Percentiles rank a stretch among this genome's conserved stretches.
phyloP scores from a whole-genome alignment of 768 basidiomycete genomes.

The Phylloporus sp. region DNA sequence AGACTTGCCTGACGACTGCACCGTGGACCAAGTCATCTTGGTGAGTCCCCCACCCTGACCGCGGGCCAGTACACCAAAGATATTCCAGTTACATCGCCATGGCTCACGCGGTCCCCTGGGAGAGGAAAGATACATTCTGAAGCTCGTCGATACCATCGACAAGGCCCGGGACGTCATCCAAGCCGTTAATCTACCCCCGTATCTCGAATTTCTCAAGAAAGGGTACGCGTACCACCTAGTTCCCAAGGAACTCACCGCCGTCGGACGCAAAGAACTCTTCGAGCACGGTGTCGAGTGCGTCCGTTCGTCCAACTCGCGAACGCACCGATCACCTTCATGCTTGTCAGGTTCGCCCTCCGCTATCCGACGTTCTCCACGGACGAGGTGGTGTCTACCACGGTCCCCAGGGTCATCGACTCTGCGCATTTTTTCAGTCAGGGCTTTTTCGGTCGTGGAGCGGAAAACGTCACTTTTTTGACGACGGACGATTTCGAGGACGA shows the following conservation, averaged over 20 bases:
- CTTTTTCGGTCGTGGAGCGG: slow-evolving; percentile 31
- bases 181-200: slow-evolving; percentile 27
- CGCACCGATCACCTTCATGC: neutral
- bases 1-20: slow-evolving; percentile 36
- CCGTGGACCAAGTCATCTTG: slow-evolving; percentile 37
- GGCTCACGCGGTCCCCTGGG: slow-evolving; percentile 36
- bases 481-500: slow-evolving; percentile 32
- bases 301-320: neutral
- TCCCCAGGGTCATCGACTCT: slow-evolving; percentile 34
- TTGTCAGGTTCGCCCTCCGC: slow-evolving; percentile 18
- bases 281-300: slow-evolving; percentile 37
- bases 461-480: slow-evolving; percentile 24
- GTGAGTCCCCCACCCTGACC: slow-evolving; percentile 17
- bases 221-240: slow-evolving; percentile 33
- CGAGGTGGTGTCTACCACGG: slow-evolving; percentile 6
- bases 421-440: slow-evolving; percentile 38
- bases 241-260: slow-evolving; percentile 32
- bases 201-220: slow-evolving; percentile 34
- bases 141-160: slow-evolving; percentile 31
- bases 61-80: no score
- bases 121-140: slow-evolving; percentile 26
- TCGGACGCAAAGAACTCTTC: slow-evolving; percentile 36
- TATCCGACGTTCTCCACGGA: slow-evolving; percentile 20
- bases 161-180: slow-evolving; percentile 20
- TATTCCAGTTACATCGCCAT: slow-evolving; percentile 36